A percentile compares a stretch with the other conserved stretches of the same genome.
These are phyloP conservation scores for Desmodesmus armatus DNA, from an alignment of 139 green algal genomes.

Conservation along the genomic window DNA sequence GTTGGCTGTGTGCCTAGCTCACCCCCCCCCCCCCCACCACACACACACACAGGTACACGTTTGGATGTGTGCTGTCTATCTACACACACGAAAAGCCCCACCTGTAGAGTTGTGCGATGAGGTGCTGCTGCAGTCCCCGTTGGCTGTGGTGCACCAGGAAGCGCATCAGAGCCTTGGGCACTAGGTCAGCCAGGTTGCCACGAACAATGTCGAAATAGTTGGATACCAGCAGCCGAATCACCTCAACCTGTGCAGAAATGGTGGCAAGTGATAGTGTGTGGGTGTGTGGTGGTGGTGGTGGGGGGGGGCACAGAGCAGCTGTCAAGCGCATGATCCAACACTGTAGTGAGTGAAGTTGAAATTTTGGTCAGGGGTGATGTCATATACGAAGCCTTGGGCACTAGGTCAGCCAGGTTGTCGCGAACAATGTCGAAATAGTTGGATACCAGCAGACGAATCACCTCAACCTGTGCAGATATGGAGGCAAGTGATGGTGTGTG, in stretches of 20 bases:
- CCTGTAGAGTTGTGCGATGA: constrained; percentile 89
- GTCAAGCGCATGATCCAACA: too few species aligned
- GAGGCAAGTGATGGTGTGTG: too few species aligned
- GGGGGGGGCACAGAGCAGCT: too few species aligned
- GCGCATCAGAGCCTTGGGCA: constrained; percentile 96
- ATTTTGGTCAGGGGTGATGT: too few species aligned
- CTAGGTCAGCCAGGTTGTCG: constrained; percentile 86
- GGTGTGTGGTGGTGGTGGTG: too few species aligned
- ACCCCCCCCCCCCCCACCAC: neutral
- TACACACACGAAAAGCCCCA: constrained; percentile 37
- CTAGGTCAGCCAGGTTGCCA: constrained; percentile 86
- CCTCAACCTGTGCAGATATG: constrained; percentile 87
- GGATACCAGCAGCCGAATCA: constrained; percentile 89
- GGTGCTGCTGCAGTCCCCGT: constrained; percentile 87
- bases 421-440: constrained; percentile 95
- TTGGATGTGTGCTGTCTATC: neutral
- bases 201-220: constrained; percentile 95
- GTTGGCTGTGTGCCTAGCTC: constrained; percentile 53
- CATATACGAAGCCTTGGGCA: too few species aligned
- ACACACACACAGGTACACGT: neutral
- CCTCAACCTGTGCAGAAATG: constrained; percentile 87
- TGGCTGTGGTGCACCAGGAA: constrained; percentile 89
- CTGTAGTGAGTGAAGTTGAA: too few species aligned
- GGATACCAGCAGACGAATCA: constrained; percentile 89
- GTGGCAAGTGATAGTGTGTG: too few species aligned